Base-by-base conservation (phyloP, 768 basidiomycete species). In the Russula foetens region DNA sequence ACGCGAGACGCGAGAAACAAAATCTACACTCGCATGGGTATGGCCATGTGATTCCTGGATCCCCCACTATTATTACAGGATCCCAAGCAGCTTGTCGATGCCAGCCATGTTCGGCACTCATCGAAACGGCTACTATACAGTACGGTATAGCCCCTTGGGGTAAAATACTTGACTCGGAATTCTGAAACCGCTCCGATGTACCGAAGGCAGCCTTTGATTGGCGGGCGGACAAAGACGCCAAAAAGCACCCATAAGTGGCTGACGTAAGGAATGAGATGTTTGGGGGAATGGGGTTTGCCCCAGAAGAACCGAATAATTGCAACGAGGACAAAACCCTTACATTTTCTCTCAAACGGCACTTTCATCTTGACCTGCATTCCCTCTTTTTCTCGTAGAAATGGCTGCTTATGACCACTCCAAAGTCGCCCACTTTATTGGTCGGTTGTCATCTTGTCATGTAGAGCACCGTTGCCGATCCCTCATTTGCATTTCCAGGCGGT, bases 361-460 rank as follows among this genome's bases (percentile, higher is more conserved):
- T 23, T 53, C 63, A 38, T 48, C 60, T 58, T 54, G 39, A 53
- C 46, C 56, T 23, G 28, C 43, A 51, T 55, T 17, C 41, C 8
- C 23, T 46, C 21, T 15, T 45, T 39, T 38, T 56, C 53, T 52
- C 8, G 26, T 26, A 60, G 47, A 50, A 59, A 75, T 75, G 67
- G 66, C 73, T 51, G 59, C 69, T 28, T 77, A 80, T 66, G 83
- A 85, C 69, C 82, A 83, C 69, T 74, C 79, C 63, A 83, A 77
- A 75, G 81, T 83, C 62, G 72, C 82, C 33, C 84, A 85, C 53
- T 86, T 84, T 71, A 82, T 86, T 63, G 84, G 84, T 84, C 63
- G 24, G 70, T 56, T 43, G 69, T 49, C 54, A 45, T 47, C 44
- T 41, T 61, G 73, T 63, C 55, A 59, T 55, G 14, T 53, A 14